phyloP scores from a whole-genome alignment of 768 basidiomycete species.

The Tricholoma matsutake region DNA sequence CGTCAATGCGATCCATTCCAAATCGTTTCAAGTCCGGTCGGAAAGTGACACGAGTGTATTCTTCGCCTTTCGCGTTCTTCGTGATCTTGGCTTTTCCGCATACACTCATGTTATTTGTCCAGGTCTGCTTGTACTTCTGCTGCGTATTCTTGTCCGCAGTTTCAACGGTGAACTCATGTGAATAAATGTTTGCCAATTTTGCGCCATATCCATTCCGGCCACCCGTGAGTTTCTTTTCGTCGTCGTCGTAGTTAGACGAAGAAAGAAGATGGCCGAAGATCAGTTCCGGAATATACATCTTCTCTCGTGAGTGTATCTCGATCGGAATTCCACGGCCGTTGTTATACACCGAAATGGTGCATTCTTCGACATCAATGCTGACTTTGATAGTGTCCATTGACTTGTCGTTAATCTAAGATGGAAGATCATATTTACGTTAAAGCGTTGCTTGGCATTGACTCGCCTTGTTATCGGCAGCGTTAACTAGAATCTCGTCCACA shows the following conservation, averaged over 20 bases:
- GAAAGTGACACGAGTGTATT: constrained; percentile 92
- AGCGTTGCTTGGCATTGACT: constrained; percentile 13
- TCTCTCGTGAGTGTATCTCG: constrained; percentile 90
- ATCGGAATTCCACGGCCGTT: constrained; percentile 96
- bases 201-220: constrained; percentile 99
- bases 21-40: constrained; percentile 89
- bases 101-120: constrained; percentile 89
- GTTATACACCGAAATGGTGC: constrained; percentile 90
- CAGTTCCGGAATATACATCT: constrained; percentile 93
- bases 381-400: constrained; percentile 92
- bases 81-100: constrained; percentile 92
- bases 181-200: constrained; percentile 98
- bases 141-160: constrained; percentile 84
- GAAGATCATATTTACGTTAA: background rate
- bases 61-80: constrained; percentile 82
- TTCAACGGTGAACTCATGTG: constrained; percentile 91
- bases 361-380: constrained; percentile 77
- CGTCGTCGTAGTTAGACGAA: constrained; percentile 96
- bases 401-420: constrained; percentile 78
- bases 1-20: constrained; percentile 88
- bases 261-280: constrained; percentile 96
- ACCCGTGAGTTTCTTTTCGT: constrained; percentile 97
- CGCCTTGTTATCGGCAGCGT: constrained; percentile 99
- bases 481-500: constrained; percentile 97
- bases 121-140: constrained; percentile 95